Conservation (phyloP, 148 eudicot species). For the Persicaria maculosa region DNA sequence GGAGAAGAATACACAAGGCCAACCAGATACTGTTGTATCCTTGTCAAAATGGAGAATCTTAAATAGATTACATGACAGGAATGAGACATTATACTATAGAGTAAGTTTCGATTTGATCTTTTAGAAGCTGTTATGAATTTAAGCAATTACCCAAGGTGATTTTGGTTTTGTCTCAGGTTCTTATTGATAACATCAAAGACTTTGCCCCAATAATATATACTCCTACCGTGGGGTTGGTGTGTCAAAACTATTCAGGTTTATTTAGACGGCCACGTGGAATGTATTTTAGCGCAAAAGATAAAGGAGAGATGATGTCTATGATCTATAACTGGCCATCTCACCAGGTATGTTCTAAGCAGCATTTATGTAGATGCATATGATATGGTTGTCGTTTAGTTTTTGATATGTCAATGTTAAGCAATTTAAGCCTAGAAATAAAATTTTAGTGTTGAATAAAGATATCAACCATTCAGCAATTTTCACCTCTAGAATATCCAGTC, state of each 20-base stretch:
- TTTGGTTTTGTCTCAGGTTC: slow-evolving; percentile 53
- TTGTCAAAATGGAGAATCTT: slow-evolving; percentile 94
- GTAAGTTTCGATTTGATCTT: slow-evolving; percentile 37
- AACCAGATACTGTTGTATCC: slow-evolving; percentile 42
- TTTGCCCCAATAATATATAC: slow-evolving; percentile 98
- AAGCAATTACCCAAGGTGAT: slow-evolving; percentile 19
- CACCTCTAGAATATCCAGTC: background rate
- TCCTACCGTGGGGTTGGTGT: slow-evolving; percentile 97
- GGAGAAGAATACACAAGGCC: slow-evolving; percentile 75
- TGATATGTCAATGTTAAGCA: background rate
- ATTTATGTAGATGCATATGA: background rate
- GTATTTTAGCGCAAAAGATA: slow-evolving; percentile 97
- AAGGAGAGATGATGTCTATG: slow-evolving; percentile 99
- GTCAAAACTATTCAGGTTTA: slow-evolving; percentile 96
- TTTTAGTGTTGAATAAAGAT: background rate
- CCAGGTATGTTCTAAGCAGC: slow-evolving; percentile 40
- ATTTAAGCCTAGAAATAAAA: background rate
- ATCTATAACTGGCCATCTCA: slow-evolving; percentile 89
- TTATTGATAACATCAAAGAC: slow-evolving; percentile 83
- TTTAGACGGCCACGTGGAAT: slow-evolving; percentile 99
- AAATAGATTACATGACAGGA: slow-evolving; percentile 93
- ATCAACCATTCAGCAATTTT: background rate
- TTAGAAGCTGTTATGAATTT: slow-evolving; percentile 7
- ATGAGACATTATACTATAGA: slow-evolving; percentile 88
- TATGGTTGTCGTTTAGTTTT: background rate